Evolutionary conservation across 345 rosid species (phyloP), one percentile per base, ranked within the genome.

Genomic region (Laguncularia racemosa): DNA sequence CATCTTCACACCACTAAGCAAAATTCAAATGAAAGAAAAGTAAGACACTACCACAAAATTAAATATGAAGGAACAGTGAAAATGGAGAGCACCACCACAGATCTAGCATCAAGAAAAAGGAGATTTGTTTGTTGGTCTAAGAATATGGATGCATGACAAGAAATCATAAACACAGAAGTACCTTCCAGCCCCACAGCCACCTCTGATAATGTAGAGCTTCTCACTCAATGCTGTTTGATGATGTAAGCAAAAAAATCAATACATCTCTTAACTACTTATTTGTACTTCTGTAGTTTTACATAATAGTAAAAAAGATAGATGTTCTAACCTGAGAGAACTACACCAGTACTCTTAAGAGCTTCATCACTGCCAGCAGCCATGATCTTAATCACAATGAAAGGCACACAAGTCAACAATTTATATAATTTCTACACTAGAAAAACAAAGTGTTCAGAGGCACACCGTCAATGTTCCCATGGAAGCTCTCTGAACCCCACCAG

Each of bases 171-270:
- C 40, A 33, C 40, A 52, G 53, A 60, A 45, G 16, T 81, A 88
- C 98, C 98, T 88, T 81, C 92, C 98, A 66, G 96, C 89, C 52
- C 96, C 98, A 71, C 95, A 88, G 49, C 89, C 87, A 71, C 98
- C 98, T 73, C 65, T 77, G 70, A 92, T 84, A 63, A 88, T 68
- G 68, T 92, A 92, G 19, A 92, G 98, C 85, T 88, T 92, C 82
- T 92, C 93, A 62, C 96, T 84, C 73, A 92, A 66, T 59, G 91
- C 98, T 92, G 85, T 76, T 58, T 55, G 72, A 53, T 40, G 46
- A 46, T 50, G 64, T 60, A 6, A 66, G 50, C 14, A 50, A 50
- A 61, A 26, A 28, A 58, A 58, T 18, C 21, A 58, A 16, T 66
- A 16, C 16, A 20, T 58, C 52, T 45, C 14, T 58, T 9, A 6